These are phyloP conservation scores for Pharus latifolius DNA, from an alignment of 176 grass and related monocot species.

Conservation along the genomic window DNA sequence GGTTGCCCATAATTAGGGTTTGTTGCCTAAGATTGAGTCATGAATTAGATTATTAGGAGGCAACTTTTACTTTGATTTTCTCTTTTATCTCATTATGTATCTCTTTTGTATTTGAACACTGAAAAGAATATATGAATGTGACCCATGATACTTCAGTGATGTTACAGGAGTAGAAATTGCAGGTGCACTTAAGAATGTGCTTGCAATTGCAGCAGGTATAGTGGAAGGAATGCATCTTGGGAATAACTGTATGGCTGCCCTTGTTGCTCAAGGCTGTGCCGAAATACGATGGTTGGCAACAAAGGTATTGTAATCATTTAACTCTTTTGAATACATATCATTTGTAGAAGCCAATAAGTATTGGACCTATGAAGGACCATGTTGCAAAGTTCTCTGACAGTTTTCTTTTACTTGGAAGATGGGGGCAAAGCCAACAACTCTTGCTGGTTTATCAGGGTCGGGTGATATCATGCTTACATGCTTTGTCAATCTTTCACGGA, in stretches of 20 bases:
- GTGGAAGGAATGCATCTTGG: constrained; percentile 92
- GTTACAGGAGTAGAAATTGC: constrained; percentile 98
- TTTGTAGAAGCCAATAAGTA: not conserved
- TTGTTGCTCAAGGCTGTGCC: constrained; percentile 91
- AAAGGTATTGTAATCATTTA: constrained; percentile 39
- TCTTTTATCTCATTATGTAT: too few relatives aligned
- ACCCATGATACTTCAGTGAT: constrained; percentile 73
- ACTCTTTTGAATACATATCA: not conserved
- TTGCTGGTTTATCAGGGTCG: constrained; percentile 88
- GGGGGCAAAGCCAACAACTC: constrained; percentile 86
- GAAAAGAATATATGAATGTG: constrained; percentile 20
- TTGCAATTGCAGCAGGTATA: constrained; percentile 94
- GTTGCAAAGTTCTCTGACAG: not conserved
- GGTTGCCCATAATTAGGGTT: too few relatives aligned
- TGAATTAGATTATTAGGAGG: not conserved
- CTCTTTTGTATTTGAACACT: not conserved
- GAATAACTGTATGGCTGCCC: constrained; percentile 97
- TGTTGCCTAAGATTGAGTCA: too few relatives aligned
- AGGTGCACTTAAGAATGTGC: constrained; percentile 92
- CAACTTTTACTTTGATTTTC: not conserved
- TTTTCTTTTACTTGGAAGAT: constrained; percentile 41
- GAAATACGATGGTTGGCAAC: constrained; percentile 97
- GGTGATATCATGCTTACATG: constrained; percentile 98
- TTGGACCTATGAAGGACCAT: not conserved
- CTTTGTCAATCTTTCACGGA: constrained; percentile 91